phyloP scores from a whole-genome alignment of 108 stramenopile species.

The Aurantiochytrium sp. region DNA sequence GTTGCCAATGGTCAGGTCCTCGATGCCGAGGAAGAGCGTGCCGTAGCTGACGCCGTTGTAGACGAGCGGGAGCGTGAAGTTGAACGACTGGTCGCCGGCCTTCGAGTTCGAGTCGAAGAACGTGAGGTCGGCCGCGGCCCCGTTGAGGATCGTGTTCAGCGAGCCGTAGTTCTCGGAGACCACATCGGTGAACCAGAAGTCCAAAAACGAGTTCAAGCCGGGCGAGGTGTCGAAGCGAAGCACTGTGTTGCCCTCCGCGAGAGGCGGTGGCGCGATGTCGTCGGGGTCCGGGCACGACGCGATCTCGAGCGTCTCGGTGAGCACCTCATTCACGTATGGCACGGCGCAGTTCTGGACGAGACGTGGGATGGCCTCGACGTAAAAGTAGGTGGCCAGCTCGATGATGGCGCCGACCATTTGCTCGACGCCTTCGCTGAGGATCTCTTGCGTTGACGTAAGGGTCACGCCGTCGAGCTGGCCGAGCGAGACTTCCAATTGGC shows the following conservation, averaged over 20 bases:
- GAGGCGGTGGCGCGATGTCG: neutral
- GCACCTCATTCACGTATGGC: neutral
- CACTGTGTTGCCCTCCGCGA: neutral
- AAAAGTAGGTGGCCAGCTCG: neutral
- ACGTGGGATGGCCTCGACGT: neutral
- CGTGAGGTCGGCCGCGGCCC: neutral
- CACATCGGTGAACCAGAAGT: neutral
- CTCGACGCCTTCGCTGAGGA: slow-evolving; percentile 2
- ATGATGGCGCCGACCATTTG: neutral
- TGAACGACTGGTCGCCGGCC: neutral
- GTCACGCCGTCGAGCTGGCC: neutral
- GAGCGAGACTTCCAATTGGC: neutral
- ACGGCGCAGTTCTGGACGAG: neutral
- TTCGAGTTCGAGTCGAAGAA: neutral
- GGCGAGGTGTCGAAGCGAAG: neutral
- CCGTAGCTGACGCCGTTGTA: slow-evolving; percentile 17
- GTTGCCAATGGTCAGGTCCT: neutral
- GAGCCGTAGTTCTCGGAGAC: neutral
- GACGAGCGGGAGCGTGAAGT: neutral
- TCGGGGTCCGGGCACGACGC: neutral
- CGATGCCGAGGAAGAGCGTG: neutral
- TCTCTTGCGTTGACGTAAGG: neutral
- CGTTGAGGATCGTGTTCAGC: neutral
- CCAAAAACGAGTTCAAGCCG: neutral
- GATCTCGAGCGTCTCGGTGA: neutral